phyloP scores from a whole-genome alignment of 202 grass and related monocot genomes.

The Eragrostis tef region DNA sequence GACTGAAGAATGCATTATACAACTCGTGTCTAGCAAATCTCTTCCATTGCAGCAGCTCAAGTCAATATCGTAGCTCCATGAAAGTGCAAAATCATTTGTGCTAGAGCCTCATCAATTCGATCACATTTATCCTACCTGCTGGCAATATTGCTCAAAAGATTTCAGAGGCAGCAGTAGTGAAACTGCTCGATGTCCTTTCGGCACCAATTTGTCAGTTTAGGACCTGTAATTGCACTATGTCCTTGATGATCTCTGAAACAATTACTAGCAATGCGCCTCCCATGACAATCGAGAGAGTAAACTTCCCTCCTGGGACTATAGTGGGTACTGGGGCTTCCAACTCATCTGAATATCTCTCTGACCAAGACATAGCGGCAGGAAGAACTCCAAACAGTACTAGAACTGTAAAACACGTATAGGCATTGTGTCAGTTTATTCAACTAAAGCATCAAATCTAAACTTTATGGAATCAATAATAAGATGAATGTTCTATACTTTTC shows the following conservation, averaged over 20 bases:
- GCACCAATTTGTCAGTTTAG: conserved; percentile 46
- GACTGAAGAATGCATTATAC: background rate
- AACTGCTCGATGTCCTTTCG: conserved; percentile 11
- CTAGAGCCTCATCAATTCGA: no score
- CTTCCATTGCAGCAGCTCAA: background rate
- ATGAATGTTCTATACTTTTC: background rate
- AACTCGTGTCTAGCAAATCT: background rate
- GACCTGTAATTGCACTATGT: conserved; percentile 61
- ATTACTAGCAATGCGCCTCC: conserved; percentile 74
- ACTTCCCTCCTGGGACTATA: conserved; percentile 80
- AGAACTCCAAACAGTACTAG: conserved; percentile 88
- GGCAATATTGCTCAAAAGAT: background rate
- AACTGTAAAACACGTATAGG: conserved; percentile 57
- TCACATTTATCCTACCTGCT: no score
- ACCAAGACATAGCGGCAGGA: conserved; percentile 95
- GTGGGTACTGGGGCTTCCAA: conserved; percentile 58
- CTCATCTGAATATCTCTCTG: conserved; percentile 75
- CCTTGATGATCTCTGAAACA: conserved; percentile 74
- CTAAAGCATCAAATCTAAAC: background rate
- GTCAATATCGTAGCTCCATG: background rate
- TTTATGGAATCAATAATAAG: background rate
- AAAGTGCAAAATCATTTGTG: conserved; percentile 15
- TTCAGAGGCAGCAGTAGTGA: background rate
- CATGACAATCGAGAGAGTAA: conserved; percentile 59
- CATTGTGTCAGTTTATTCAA: conserved; percentile 35